Conservation (phyloP, 2,329 filamentous ascomycete genomes). For the Trichoderma aggressivum region DNA sequence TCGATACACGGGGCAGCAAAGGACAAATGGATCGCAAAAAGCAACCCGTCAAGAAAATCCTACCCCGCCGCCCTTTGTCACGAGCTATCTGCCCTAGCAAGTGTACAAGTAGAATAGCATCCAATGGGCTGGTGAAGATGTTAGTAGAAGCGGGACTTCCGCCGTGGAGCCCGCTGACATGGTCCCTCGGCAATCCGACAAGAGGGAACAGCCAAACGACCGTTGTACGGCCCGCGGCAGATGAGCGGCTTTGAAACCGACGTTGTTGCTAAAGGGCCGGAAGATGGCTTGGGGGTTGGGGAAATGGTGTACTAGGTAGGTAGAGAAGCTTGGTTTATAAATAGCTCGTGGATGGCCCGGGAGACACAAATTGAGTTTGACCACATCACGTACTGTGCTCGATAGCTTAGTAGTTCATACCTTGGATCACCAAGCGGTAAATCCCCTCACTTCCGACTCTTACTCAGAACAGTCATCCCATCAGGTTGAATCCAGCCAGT, state of each 20-base stretch:
- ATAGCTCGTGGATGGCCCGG: neutral
- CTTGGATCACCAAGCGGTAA: neutral
- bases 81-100: neutral
- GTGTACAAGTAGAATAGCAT: neutral
- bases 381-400: neutral
- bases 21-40: conserved; percentile 4
- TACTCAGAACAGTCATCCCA: neutral
- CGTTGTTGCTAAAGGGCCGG: neutral
- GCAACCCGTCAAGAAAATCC: neutral
- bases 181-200: conserved; percentile 3
- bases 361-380: neutral
- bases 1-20: neutral
- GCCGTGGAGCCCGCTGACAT: conserved; percentile 2
- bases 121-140: neutral
- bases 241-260: neutral
- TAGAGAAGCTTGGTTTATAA: neutral
- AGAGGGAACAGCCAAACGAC: neutral
- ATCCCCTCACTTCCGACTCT: neutral
- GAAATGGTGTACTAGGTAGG: neutral
- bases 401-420: neutral
- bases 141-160: neutral
- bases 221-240: neutral
- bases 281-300: neutral
- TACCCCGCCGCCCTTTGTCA: conserved; percentile 8
- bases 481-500: neutral